These are phyloP conservation scores for Chalciporus pseudorubinellus DNA, from an alignment of 768 basidiomycete genomes.

Conservation along the genomic window DNA sequence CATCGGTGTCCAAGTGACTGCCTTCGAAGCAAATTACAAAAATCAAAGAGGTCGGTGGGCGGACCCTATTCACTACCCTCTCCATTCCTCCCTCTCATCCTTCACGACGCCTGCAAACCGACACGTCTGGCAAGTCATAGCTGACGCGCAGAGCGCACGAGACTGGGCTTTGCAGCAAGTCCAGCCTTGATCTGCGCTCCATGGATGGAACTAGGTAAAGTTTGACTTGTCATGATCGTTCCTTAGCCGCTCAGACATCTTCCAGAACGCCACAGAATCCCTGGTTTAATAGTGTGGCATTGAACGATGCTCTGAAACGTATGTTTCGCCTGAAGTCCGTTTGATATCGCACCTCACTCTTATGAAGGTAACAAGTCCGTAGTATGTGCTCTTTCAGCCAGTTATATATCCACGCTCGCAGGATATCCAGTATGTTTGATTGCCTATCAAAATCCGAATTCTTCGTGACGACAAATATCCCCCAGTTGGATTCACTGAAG, in stretches of 20 bases:
- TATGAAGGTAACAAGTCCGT: conserved; percentile 77
- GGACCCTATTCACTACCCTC: conserved; percentile 20
- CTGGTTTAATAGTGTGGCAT: conserved; percentile 58
- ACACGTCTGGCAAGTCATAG: conserved; percentile 13
- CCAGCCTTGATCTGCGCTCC: conserved; percentile 51
- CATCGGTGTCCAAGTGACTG: conserved; percentile 11
- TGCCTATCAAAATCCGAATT: background rate
- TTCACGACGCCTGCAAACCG: conserved; percentile 12
- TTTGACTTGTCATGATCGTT: conserved; percentile 1
- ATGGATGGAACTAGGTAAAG: conserved; percentile 78
- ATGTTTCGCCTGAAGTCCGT: conserved; percentile 23
- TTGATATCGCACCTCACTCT: background rate
- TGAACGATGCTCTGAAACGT: conserved; percentile 70
- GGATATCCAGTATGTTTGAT: conserved; percentile 69
- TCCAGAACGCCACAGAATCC: conserved; percentile 53
- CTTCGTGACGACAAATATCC: background rate
- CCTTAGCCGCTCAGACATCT: conserved; percentile 20
- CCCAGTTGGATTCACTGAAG: conserved; percentile 92
- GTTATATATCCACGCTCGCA: conserved; percentile 88
- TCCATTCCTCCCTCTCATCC: conserved; percentile 20
- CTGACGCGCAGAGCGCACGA: conserved; percentile 64
- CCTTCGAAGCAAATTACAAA: background rate
- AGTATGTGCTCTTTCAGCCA: conserved; percentile 87
- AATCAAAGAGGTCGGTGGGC: conserved; percentile 13
- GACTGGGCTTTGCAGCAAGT: conserved; percentile 68